A percentile compares a stretch with the other conserved stretches of the same genome.
These are phyloP conservation scores for Globisporangium carolinianum DNA, from an alignment of 352 stramenopile species.

Conservation along the genomic window DNA sequence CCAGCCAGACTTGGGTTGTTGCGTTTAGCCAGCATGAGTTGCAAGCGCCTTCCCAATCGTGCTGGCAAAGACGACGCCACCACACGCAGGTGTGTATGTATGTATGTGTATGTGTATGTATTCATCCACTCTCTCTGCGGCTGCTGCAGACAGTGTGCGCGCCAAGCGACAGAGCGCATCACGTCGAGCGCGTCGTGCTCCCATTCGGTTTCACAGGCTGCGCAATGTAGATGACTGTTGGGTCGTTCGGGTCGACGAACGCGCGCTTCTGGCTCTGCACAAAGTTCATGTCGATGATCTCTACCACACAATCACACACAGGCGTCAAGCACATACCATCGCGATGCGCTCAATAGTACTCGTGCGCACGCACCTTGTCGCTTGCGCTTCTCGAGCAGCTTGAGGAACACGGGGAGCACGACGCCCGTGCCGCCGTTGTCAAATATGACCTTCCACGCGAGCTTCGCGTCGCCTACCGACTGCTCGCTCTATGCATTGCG, in stretches of 20 bases:
- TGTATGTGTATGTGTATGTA: no score
- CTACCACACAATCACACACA: slow-evolving; percentile 9
- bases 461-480: slow-evolving; percentile 15
- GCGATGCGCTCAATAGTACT: background rate
- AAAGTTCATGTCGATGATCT: slow-evolving; percentile 64
- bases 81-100: no score
- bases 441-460: slow-evolving; percentile 80
- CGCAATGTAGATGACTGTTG: slow-evolving; percentile 76
- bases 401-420: slow-evolving; percentile 79
- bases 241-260: slow-evolving; percentile 84
- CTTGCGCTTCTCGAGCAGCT: slow-evolving; percentile 71
- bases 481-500: slow-evolving; percentile 1
- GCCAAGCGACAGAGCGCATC: background rate
- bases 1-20: no score
- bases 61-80: no score
- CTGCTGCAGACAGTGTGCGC: no score
- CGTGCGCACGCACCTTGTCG: slow-evolving; percentile 36
- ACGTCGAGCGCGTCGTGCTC: slow-evolving; percentile 6
- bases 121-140: no score
- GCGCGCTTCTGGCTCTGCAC: slow-evolving; percentile 77
- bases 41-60: no score
- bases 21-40: no score
- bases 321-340: background rate
- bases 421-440: slow-evolving; percentile 77
- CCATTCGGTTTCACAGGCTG: slow-evolving; percentile 43